phyloP scores from a whole-genome alignment of 2,329 filamentous ascomycete species.

The Myotisia sp. region DNA sequence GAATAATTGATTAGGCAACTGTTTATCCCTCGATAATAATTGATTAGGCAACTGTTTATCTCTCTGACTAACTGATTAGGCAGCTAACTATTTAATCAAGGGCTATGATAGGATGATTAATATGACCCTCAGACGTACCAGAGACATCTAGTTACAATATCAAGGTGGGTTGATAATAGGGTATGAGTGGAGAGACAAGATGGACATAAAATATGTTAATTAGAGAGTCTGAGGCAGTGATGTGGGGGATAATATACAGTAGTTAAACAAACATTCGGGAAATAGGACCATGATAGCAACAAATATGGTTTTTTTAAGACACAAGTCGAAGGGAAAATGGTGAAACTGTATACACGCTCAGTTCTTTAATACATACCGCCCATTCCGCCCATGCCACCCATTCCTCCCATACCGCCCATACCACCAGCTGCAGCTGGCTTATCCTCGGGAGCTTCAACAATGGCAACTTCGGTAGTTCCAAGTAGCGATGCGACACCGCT shows the following conservation, averaged over 20 bases:
- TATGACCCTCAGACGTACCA: too few relatives aligned
- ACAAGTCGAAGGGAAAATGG: conserved; percentile 8
- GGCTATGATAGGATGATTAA: too few relatives aligned
- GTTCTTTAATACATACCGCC: conserved; percentile 47
- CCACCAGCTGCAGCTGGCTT: conserved; percentile 49
- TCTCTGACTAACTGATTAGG: too few relatives aligned
- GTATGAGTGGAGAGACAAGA: conserved; percentile 8
- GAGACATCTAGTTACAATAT: too few relatives aligned
- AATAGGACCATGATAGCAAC: conserved; percentile 2
- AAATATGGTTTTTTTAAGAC: conserved; percentile 7
- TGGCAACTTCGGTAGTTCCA: conserved; percentile 94
- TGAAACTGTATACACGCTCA: conserved; percentile 5
- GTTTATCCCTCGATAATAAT: too few relatives aligned
- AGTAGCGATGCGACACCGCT: conserved; percentile 92
- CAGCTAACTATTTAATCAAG: too few relatives aligned
- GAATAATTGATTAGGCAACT: too few relatives aligned
- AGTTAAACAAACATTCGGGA: too few relatives aligned
- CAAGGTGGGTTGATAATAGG: conserved; percentile 2
- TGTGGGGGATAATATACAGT: too few relatives aligned
- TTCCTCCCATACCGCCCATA: conserved; percentile 44
- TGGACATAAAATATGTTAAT: not conserved
- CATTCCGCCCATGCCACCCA: conserved; percentile 52
- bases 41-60: too few relatives aligned
- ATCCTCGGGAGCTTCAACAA: conserved; percentile 89
- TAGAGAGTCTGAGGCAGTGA: too few relatives aligned